A percentile compares a stretch with the other conserved stretches of the same genome.
Conservation (phyloP, 1,284 basidiomycete genomes). For the Microbotryum lychnidis-dioicae region DNA sequence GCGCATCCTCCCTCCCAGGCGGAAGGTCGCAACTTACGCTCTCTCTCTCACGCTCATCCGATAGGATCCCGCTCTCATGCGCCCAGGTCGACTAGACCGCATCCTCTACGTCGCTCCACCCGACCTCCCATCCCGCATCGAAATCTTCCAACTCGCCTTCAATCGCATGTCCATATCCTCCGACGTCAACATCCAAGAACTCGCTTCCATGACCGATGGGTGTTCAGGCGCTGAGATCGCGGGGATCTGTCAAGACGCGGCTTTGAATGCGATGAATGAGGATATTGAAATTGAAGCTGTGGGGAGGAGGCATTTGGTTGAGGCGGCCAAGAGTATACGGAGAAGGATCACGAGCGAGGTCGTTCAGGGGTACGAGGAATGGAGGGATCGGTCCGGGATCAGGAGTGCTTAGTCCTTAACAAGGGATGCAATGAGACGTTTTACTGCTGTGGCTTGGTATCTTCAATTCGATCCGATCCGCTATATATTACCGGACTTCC, state of each 20-base stretch:
- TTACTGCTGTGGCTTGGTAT: background rate
- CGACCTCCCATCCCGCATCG: conserved; percentile 63
- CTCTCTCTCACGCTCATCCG: background rate
- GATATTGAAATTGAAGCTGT: conserved; percentile 64
- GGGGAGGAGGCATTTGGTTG: conserved; percentile 60
- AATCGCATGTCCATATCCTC: conserved; percentile 70
- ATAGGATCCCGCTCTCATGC: conserved; percentile 87
- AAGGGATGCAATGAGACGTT: background rate
- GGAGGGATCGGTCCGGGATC: conserved; percentile 43
- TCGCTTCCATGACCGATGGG: conserved; percentile 74
- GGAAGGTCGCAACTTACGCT: background rate
- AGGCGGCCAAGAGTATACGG: conserved; percentile 65
- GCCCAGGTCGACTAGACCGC: conserved; percentile 90
- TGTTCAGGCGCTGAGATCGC: conserved; percentile 94
- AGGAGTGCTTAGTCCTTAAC: conserved; percentile 17
- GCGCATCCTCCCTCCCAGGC: background rate
- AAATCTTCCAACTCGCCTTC: conserved; percentile 74
- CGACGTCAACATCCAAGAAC: conserved; percentile 56
- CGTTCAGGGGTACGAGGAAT: conserved; percentile 59
- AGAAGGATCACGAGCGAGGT: conserved; percentile 81
- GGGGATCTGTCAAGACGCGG: conserved; percentile 92
- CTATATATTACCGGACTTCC: background rate
- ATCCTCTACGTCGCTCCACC: conserved; percentile 93
- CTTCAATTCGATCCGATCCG: background rate
- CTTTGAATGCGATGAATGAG: conserved; percentile 77